These are phyloP conservation scores for Erodium texanum DNA, from an alignment of 441 rosid genomes.

Conservation along the genomic window DNA sequence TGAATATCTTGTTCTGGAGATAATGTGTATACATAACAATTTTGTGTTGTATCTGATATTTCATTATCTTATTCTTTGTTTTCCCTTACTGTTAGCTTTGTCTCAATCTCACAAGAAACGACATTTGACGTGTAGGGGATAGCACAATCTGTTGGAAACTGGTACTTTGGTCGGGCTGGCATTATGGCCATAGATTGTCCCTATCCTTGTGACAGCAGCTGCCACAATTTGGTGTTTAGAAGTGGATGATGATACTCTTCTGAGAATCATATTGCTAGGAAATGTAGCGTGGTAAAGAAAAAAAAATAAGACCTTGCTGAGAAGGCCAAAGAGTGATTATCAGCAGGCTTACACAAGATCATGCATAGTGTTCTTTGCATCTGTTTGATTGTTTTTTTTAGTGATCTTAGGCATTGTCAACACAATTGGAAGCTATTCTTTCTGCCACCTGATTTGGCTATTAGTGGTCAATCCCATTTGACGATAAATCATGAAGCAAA, in stretches of 20 bases:
- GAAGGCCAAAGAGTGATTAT: constrained; percentile 4
- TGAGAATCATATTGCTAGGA: background rate
- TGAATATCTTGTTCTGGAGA: too few species aligned
- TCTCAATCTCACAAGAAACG: constrained; percentile 14
- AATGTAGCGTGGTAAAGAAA: background rate
- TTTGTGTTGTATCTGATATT: too few species aligned
- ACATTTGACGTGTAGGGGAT: constrained; percentile 51
- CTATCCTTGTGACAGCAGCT: constrained; percentile 8
- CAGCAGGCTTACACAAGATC: constrained; percentile 10
- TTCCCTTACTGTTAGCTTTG: too few species aligned
- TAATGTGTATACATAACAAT: too few species aligned
- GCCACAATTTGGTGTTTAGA: constrained; percentile 21
- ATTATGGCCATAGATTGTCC: constrained; percentile 71
- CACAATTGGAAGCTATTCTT: constrained; percentile 6
- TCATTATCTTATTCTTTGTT: too few species aligned
- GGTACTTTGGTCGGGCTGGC: constrained; percentile 78
- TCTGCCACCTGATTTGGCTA: constrained; percentile 2
- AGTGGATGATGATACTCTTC: constrained; percentile 22
- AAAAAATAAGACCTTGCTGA: constrained; percentile 6
- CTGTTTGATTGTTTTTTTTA: constrained; percentile 3
- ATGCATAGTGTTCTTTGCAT: constrained; percentile 1
- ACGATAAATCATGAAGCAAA: constrained; percentile 1
- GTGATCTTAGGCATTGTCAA: background rate
- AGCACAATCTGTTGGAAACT: constrained; percentile 93
- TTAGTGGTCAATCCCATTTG: background rate